A percentile compares a stretch with the other conserved stretches of the same genome.
Evolutionary conservation across 1,284 basidiomycete genomes (phyloP).

Genomic region (Tremellales sp.): DNA sequence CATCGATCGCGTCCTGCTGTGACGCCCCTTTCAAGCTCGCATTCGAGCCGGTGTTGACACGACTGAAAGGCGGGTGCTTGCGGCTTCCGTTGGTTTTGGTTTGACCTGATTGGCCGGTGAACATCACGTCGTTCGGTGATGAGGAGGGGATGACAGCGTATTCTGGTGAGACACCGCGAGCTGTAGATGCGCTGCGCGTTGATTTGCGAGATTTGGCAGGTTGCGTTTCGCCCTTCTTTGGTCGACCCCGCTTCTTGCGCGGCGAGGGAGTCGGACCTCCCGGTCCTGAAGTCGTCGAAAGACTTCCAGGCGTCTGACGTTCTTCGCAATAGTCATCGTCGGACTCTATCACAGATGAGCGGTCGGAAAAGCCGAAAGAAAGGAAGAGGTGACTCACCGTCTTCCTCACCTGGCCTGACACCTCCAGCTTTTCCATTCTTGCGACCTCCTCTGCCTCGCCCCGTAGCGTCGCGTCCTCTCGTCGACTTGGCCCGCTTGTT

Average conservation of each 20-base stretch:
- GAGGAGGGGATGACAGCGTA: background rate
- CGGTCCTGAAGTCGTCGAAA: too few species aligned
- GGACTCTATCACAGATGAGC: background rate
- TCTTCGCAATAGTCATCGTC: background rate
- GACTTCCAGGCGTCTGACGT: too few species aligned
- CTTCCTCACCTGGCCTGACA: slow-evolving; percentile 3
- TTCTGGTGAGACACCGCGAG: background rate
- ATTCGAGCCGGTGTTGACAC: background rate
- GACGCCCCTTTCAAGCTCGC: slow-evolving; percentile 1
- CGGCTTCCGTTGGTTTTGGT: background rate
- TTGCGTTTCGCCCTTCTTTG: background rate
- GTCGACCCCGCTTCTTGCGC: slow-evolving; percentile 3
- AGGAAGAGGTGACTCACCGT: background rate
- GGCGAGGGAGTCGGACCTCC: background rate
- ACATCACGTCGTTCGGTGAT: slow-evolving; percentile 2
- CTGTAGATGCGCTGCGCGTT: background rate
- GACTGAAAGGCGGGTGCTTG: background rate
- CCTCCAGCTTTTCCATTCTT: slow-evolving; percentile 3
- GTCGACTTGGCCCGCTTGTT: slow-evolving; percentile 3
- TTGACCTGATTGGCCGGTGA: slow-evolving; percentile 1
- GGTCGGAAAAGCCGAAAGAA: background rate
- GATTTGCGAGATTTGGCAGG: background rate
- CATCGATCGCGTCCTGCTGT: slow-evolving; percentile 14
- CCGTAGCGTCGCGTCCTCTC: background rate
- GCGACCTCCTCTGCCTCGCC: background rate